Base-by-base conservation (phyloP, 805 yeast species). In the Brettanomyces custersianus region DNA sequence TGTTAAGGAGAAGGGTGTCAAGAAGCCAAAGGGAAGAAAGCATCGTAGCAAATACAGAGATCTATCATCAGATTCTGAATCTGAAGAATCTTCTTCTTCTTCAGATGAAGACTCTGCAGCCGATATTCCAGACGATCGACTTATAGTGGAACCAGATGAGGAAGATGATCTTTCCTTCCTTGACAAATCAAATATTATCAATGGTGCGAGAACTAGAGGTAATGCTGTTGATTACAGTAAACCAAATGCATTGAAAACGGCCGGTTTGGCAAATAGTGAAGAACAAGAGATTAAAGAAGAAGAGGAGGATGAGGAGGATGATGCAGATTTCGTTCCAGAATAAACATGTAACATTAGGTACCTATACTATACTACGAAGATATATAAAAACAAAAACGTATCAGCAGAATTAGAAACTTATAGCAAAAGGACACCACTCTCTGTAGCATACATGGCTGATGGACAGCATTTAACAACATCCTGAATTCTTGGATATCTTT, bases 151-250 rank as follows among this genome's bases (percentile, higher is more conserved):
- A 16, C 84, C 76, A 12, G 77, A 68, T 16, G 87, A 76, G 18
- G 92, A 82, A 24, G 94, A 83, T 48, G 90, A 81, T 48, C 65
- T 85, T 44, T 68, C 70, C 24, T 94, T 81, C 59, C 83, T 87
- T 46, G 94, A 84, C 52, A 67, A 80, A 27, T 64, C 86, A 27
- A 88, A 87, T 60, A 86, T 87, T 54, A 86, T 86, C 45, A 62
- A 74, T 13, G 92, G 94, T 11, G 71, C 94, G 60, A 82, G 96
- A 66, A 87, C 96, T 6, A 74, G 96, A 47, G 94, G 96, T 12
- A 81, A 78, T 52, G 81, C 80, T 15, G 80, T 88, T 47, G 96
- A 87, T 60, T 87, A 81, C 57, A 67, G 75, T 39, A 80, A 83
- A 60, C 86, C 94, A 12, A 83, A 86, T 16, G 81, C 74, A 46